Base-by-base conservation (phyloP, 768 basidiomycete species). In the Pulveroboletus sp. region DNA sequence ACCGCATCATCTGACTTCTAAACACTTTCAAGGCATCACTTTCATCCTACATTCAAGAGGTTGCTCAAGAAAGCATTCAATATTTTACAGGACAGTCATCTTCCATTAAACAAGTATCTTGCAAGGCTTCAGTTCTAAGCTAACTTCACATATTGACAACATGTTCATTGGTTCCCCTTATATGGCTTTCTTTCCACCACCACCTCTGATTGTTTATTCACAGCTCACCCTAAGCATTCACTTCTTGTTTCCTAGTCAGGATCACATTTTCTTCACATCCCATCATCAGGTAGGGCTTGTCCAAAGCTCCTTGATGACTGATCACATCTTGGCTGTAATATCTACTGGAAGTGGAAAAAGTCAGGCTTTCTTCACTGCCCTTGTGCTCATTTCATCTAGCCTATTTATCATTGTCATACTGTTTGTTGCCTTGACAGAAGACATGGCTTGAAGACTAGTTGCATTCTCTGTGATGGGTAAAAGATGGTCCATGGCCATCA, bases 331-430 rank as follows among this genome's bases (percentile, higher is more conserved):
- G 4, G 53, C 45, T 0, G 6, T 58, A 0, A 30, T 58, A 38
- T 55, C 55, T 1, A 58, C 56, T 0, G 40, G 54, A 4, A 58
- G 56, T n/a, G 47, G 56, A 0, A 58, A 58, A 29, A 56, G 54
- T 7, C 11, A 56, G 0, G 50, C 55, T 0, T 56, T 58, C 26
- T 57, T 57, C 10, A 35, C 22, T 6, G 48, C 53, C 1, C 35
- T 48, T 0, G 1, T 56, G 1, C 22, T 57, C 0, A 34, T 36
- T 6, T 54, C 46, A 1, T 2, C 1, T 1, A 20, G 16, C 13
- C 7, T 54, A 8, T 56, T 56, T 12, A 13, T 56, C 2, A 48
- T 56, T 0, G 41, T 56, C 1, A 50, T 45, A 0, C 53, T 48
- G 4, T 52, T 57, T 0, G 26, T 55, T 1, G 41, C 45, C 0